A percentile compares a stretch with the other conserved stretches of the same genome.
Conservation (phyloP, 176 grass and related monocot species). For the Cenchrus americanus region DNA sequence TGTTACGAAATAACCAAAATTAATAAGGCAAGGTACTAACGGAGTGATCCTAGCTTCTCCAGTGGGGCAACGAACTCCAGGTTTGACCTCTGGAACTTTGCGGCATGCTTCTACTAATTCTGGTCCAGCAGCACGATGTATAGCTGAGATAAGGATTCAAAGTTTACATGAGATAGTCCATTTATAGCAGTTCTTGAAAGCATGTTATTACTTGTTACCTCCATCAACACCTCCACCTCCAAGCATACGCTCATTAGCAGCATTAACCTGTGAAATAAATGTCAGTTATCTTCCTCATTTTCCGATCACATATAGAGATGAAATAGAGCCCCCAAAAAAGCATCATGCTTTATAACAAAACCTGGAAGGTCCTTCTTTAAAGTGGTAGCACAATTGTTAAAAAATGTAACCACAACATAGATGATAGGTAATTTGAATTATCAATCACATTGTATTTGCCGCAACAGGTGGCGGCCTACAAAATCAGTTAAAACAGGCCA, state of each 20-base stretch:
- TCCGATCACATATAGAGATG: background rate
- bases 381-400: background rate
- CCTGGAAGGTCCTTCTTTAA: background rate
- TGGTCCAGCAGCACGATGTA: slow-evolving; percentile 93
- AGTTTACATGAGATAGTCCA: slow-evolving; percentile 7
- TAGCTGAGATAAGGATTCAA: slow-evolving; percentile 52
- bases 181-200: slow-evolving; percentile 7
- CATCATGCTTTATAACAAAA: background rate
- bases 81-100: slow-evolving; percentile 70
- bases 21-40: slow-evolving; percentile 54
- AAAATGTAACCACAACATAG: too few species aligned
- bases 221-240: slow-evolving; percentile 93
- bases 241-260: slow-evolving; percentile 82
- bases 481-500: background rate
- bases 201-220: slow-evolving; percentile 58
- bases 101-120: slow-evolving; percentile 75
- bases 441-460: background rate
- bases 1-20: slow-evolving; percentile 23
- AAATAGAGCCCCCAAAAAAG: background rate
- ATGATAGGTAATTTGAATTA: background rate
- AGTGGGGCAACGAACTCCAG: slow-evolving; percentile 77
- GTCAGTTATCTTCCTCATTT: background rate
- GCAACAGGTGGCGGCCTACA: background rate
- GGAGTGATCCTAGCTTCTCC: slow-evolving; percentile 91
- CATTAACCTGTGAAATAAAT: slow-evolving; percentile 73